Conservation (phyloP, 345 rosid genomes). For the Eucalyptus erythrocorys region DNA sequence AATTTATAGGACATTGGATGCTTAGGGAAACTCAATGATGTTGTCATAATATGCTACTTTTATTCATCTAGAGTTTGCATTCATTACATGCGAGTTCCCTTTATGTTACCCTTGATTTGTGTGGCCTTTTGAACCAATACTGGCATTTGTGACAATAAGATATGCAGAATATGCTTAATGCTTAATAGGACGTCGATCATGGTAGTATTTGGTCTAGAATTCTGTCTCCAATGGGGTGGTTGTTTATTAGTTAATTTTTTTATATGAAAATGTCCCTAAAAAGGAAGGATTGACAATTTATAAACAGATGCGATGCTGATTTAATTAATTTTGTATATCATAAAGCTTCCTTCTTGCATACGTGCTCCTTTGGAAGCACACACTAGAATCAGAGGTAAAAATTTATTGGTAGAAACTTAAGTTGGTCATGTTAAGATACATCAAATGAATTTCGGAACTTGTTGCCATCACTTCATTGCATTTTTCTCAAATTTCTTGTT, state of each 20-base stretch:
- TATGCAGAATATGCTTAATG: background rate
- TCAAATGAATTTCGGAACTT: background rate
- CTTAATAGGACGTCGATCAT: background rate
- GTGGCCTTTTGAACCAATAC: background rate
- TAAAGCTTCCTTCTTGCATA: background rate
- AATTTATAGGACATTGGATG: background rate
- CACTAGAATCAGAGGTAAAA: no score
- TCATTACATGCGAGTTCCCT: background rate
- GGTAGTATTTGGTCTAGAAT: background rate
- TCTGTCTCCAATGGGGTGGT: background rate
- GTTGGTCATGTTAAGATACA: background rate
- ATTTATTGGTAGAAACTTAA: background rate
- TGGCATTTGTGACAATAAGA: background rate
- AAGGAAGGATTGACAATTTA: background rate
- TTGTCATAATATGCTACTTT: background rate
- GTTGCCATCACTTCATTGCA: background rate
- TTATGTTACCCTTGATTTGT: background rate
- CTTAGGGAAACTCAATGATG: background rate
- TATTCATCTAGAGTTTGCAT: background rate
- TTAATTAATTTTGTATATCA: background rate
- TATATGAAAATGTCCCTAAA: background rate
- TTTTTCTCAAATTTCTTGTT: background rate
- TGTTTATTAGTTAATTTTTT: background rate
- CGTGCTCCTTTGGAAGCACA: no score
- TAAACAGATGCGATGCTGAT: background rate